Percentiles rank a stretch among this genome's conserved stretches.
Conservation (phyloP, 768 basidiomycete genomes). For the Termitomyces sp. region DNA sequence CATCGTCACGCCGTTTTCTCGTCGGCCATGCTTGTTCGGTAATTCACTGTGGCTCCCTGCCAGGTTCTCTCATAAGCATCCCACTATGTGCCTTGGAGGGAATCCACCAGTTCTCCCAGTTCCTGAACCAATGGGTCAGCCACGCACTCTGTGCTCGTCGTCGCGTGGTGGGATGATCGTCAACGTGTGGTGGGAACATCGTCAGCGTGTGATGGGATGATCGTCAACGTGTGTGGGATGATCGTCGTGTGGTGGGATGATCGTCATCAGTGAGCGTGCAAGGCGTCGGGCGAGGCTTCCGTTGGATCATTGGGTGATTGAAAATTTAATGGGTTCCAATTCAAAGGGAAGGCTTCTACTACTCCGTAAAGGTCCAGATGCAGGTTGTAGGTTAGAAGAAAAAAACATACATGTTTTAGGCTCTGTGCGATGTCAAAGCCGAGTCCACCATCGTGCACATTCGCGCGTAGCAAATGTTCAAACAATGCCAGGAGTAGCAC, state of each 20-base stretch:
- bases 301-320: no score
- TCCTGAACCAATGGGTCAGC: neutral
- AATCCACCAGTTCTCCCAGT: neutral
- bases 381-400: neutral
- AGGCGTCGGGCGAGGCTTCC: no score
- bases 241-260: neutral
- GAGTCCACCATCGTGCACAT: neutral
- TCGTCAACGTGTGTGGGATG: no score
- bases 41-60: neutral
- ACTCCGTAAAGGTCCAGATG: neutral
- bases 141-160: neutral
- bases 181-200: no score
- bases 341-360: no score
- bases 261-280: neutral
- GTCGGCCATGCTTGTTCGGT: neutral
- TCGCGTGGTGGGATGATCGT: neutral
- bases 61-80: neutral
- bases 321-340: no score
- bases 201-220: neutral
- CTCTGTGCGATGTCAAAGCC: no score
- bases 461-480: neutral
- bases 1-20: neutral
- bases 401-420: no score
- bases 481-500: neutral
- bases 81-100: neutral